Percentiles rank a stretch among this genome's conserved stretches.
Evolutionary conservation across 805 yeast genomes (phyloP).

Genomic region (Ogataea allantospora): DNA sequence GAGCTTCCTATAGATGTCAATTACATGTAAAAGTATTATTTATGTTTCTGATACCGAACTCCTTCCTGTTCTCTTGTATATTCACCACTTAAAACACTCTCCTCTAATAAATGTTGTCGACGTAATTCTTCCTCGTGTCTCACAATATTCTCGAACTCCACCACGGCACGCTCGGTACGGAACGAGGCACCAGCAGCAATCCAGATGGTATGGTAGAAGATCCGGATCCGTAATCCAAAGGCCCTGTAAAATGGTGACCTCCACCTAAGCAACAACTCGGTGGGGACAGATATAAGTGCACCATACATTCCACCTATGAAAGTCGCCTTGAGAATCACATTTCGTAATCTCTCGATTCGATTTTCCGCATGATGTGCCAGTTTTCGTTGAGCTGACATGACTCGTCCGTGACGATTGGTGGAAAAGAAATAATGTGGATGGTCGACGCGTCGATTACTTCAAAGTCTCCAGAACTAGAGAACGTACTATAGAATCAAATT

Average conservation of each 20-base stretch:
- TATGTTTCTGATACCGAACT: slow-evolving; percentile 1
- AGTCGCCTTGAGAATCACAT: slow-evolving; percentile 32
- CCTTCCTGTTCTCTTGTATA: slow-evolving; percentile 32
- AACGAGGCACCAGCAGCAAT: slow-evolving; percentile 37
- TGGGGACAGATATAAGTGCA: slow-evolving; percentile 37
- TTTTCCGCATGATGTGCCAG: slow-evolving; percentile 27
- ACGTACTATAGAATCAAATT: slow-evolving; percentile 64
- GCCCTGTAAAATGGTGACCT: slow-evolving; percentile 37
- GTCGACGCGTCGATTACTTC: slow-evolving; percentile 47
- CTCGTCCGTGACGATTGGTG: neutral
- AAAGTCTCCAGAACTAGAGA: slow-evolving; percentile 66
- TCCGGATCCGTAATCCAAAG: slow-evolving; percentile 35
- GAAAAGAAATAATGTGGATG: neutral
- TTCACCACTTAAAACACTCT: slow-evolving; percentile 33
- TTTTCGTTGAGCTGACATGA: slow-evolving; percentile 9
- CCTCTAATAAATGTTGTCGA: slow-evolving; percentile 33
- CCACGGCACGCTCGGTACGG: slow-evolving; percentile 35
- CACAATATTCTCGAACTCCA: slow-evolving; percentile 32
- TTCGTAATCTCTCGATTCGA: slow-evolving; percentile 26
- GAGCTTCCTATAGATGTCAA: slow-evolving; percentile 5
- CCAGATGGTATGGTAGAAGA: slow-evolving; percentile 39
- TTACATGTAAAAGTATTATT: slow-evolving; percentile 3
- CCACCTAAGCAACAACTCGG: slow-evolving; percentile 37
- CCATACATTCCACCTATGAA: slow-evolving; percentile 38
- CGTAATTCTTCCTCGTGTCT: slow-evolving; percentile 33